Base-by-base conservation (phyloP, 2,329 filamentous ascomycete species). In the Talaromyces sp. region DNA sequence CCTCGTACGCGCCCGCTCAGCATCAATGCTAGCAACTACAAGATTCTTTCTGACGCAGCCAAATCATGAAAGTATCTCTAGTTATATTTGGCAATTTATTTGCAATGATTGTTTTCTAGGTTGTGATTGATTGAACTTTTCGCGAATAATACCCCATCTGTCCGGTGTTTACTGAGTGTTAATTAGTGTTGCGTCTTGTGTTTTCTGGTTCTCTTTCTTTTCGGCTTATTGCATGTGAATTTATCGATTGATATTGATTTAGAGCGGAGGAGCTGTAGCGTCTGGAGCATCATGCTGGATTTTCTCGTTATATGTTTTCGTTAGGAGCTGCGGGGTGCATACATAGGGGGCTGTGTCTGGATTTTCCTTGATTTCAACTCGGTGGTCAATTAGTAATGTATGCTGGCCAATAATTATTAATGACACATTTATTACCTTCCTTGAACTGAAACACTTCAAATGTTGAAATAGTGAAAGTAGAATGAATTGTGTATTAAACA, bases 11-110 rank as follows among this genome's bases (percentile, higher is more conserved):
- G 74, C 51, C 75, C 75, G 26, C 62, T 68, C 54, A 75, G 74
- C 58, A 77, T 78, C 64, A 74, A 75, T 52, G 70, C 73, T 12
- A 72, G 68, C 43, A 71, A 68, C 8, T 78, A 78, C 64, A 72
- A 70, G 51, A 70, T 77, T 29, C 72, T 78, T 24, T 72, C 74
- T 7, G 75, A 78, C 59, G 74, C 73, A 14, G 68, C 71, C 7
- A 74, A 74, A 54, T 59, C 65, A 29, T 62, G 35, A 57, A 35
- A 26, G 24, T 12, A 3, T n/a, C 10, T 8, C 24, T n/a, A 52
- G 24, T 8, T 52, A 17, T 52, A 17, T 29, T 26, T 29, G 48
- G 26, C 24, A 27, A n/a, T 52, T 29, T 52, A 31, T 41, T 38
- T 41, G 27, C 29, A 19, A 24, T 46, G 43, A 11, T 46, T 48